Conservation (phyloP, 495 filamentous ascomycete genomes). For the Platismatia glauca region DNA sequence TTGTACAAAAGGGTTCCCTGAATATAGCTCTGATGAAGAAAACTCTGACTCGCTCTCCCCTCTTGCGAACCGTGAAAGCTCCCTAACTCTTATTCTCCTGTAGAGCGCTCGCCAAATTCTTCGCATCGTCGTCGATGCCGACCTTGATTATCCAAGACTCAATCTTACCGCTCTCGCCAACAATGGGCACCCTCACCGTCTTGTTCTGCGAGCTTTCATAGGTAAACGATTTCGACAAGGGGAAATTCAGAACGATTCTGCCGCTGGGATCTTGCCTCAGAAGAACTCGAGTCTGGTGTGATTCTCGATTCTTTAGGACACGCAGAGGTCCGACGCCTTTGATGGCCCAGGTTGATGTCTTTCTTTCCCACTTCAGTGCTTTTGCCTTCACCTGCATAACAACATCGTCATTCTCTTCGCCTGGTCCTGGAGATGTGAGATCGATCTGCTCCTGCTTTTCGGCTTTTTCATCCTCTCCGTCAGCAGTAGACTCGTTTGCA, state of each 20-base stretch:
- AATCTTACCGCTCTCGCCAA: constrained; percentile 13
- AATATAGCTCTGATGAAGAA: not conserved
- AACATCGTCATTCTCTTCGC: constrained; percentile 62
- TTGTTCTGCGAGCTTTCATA: constrained; percentile 33
- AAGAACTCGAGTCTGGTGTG: constrained; percentile 52
- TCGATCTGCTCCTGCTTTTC: constrained; percentile 50
- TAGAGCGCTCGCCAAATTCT: constrained; percentile 10
- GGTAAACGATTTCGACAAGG: constrained; percentile 45
- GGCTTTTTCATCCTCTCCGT: constrained; percentile 36
- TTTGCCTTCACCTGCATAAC: constrained; percentile 56
- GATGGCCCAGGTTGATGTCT: constrained; percentile 45
- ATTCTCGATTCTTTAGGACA: constrained; percentile 57
- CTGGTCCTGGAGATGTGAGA: constrained; percentile 52
- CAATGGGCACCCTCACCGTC: constrained; percentile 13
- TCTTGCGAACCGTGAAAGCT: not conserved
- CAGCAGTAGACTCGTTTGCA: constrained; percentile 34
- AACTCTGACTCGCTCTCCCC: not conserved
- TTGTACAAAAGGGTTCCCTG: constrained; percentile 1
- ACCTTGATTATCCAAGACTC: constrained; percentile 17
- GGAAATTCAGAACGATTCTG: constrained; percentile 58
- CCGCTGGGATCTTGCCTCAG: constrained; percentile 62
- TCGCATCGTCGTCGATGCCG: constrained; percentile 20
- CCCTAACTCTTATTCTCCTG: constrained; percentile 18
- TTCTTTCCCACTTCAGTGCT: constrained; percentile 44
- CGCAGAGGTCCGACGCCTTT: constrained; percentile 58